phyloP scores from a whole-genome alignment of 129 eudicot species.

The Artemisia argyi region DNA sequence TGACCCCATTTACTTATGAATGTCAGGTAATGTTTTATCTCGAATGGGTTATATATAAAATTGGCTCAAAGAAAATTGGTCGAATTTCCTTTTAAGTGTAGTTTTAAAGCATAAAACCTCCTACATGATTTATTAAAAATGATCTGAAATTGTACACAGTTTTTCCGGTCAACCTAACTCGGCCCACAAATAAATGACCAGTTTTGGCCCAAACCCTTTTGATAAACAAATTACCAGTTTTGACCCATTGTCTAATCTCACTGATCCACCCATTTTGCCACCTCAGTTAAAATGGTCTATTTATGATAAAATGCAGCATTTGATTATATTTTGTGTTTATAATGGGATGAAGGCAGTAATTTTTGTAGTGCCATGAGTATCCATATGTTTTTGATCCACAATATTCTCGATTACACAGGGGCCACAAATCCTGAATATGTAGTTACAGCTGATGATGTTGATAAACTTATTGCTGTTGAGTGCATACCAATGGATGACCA shows the following conservation, averaged over 20 bases:
- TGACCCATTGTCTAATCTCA: neutral
- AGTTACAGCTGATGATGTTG: constrained; percentile 98
- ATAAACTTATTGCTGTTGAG: constrained; percentile 91
- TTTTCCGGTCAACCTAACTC: too few species aligned
- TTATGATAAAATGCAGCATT: constrained; percentile 6
- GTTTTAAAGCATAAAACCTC: too few species aligned
- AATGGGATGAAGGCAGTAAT: constrained; percentile 1
- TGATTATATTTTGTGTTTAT: constrained; percentile 9
- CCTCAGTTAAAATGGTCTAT: neutral
- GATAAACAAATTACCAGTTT: neutral
- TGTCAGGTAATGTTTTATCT: too few species aligned
- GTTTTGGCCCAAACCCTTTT: neutral
- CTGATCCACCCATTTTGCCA: neutral
- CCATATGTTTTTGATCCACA: constrained; percentile 15
- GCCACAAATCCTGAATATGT: constrained; percentile 97
- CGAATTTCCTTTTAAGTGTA: too few species aligned
- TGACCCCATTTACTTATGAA: too few species aligned
- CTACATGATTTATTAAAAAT: too few species aligned
- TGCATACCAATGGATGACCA: constrained; percentile 99
- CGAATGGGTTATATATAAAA: too few species aligned
- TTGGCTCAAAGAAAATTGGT: too few species aligned
- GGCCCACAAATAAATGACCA: too few species aligned
- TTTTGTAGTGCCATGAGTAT: constrained; percentile 8
- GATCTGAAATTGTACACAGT: too few species aligned
- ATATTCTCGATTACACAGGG: constrained; percentile 45